Base-by-base conservation (phyloP, 129 eudicot species). In the Erigeron canadensis region DNA sequence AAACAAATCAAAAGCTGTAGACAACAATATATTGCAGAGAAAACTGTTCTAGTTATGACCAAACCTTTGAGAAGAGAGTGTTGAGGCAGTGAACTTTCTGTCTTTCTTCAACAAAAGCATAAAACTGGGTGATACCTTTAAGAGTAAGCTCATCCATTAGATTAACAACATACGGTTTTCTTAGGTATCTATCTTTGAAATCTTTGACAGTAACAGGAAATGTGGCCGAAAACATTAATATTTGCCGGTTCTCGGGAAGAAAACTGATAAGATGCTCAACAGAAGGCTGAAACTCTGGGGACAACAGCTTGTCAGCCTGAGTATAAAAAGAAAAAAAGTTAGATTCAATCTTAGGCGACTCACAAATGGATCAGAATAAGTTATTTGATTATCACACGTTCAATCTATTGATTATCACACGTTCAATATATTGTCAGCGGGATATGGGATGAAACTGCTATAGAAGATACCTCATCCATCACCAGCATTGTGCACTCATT, bases 111-210 rank as follows among this genome's bases (percentile, higher is more conserved):
- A 89, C 96, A 71, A 89, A 86, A 77, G 96, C 96, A 54, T 86
- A 86, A 76, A 11, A 89, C 17, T 86, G 89, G 12, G 89, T 86
- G 74, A 88, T 79, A 75, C 96, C 96, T 79, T 86, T 88, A 44
- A 88, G 85, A 50, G 91, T 89, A 79, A 89, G 96, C 69, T 86
- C 90, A 58, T 89, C 93, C 96, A 89, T 89, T 7, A 89, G 81
- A 72, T 89, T 89, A 40, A 89, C 88, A 63, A 86, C 83, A 61
- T 86, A 89, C 5, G 92, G 90, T 54, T 82, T 89, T 67, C 47
- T 72, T 75, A 89, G 59, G 61, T 81, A 84, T 80, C 84, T 82
- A 17, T 89, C 96, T 77, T 86, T 86, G 48, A 89, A 89, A 61
- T 75, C 84, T 77, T 89, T 89, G 46, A 89, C 92, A 16, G 89